phyloP scores from a whole-genome alignment of 345 rosid genomes.

The Streptanthus diversifolius region DNA sequence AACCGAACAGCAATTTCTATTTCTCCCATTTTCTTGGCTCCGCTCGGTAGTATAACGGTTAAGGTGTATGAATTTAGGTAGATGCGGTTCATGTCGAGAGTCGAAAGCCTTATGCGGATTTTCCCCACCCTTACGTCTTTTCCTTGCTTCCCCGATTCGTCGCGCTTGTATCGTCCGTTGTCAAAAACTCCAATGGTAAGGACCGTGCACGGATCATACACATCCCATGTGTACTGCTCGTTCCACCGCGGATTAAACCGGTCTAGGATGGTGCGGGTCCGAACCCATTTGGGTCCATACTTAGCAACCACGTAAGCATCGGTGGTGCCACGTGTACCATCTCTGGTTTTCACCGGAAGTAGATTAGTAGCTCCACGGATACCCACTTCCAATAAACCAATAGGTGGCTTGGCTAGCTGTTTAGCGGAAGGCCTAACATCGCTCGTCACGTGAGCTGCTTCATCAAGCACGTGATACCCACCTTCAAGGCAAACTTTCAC shows the following conservation, averaged over 20 bases:
- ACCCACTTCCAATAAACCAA: slow-evolving; percentile 80
- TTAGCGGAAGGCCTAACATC: slow-evolving; percentile 83
- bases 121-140: slow-evolving; percentile 65
- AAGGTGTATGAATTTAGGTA: slow-evolving; percentile 57
- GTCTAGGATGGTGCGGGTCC: slow-evolving; percentile 75
- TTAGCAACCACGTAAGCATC: slow-evolving; percentile 92
- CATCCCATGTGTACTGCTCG: slow-evolving; percentile 92
- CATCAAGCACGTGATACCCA: slow-evolving; percentile 90
- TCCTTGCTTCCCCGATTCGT: slow-evolving; percentile 55
- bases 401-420: slow-evolving; percentile 72
- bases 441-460: slow-evolving; percentile 92
- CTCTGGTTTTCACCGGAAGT: slow-evolving; percentile 79
- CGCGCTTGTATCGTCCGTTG: slow-evolving; percentile 63
- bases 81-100: slow-evolving; percentile 70
- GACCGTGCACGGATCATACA: slow-evolving; percentile 80
- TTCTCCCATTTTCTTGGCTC: slow-evolving; percentile 88
- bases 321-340: slow-evolving; percentile 80
- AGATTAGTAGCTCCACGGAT: slow-evolving; percentile 76
- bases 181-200: slow-evolving; percentile 79
- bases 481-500: slow-evolving; percentile 76
- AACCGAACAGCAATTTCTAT: slow-evolving; percentile 76
- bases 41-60: slow-evolving; percentile 60
- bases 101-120: slow-evolving; percentile 65
- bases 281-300: slow-evolving; percentile 91
- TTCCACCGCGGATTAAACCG: slow-evolving; percentile 94